Conservation (phyloP, 108 stramenopile genomes). For the Pseudonitzschia delicatissima region DNA sequence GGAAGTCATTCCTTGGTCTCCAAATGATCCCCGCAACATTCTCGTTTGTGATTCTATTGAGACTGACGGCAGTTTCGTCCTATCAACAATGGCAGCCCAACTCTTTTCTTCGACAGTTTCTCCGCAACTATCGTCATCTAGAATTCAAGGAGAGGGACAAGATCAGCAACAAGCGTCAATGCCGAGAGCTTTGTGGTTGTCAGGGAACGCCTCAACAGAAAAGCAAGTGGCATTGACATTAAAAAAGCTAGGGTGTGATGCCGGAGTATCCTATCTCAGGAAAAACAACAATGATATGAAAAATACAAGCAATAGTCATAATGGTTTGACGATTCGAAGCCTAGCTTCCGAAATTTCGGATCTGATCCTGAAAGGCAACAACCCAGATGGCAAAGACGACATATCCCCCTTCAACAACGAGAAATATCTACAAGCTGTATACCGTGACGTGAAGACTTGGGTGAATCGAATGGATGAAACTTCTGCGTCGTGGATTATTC, state of each 20-base stretch:
- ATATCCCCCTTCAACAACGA: slow-evolving; percentile 20
- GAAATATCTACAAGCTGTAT: slow-evolving; percentile 29
- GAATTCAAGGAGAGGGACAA: not conserved
- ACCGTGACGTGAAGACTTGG: slow-evolving; percentile 32
- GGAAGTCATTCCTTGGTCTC: slow-evolving; percentile 39
- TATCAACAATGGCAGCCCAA: slow-evolving; percentile 31
- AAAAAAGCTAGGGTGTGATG: slow-evolving; percentile 44
- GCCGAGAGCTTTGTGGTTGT: slow-evolving; percentile 34
- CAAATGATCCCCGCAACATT: slow-evolving; percentile 23
- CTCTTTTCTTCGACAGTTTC: slow-evolving; percentile 12
- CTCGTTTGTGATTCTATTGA: slow-evolving; percentile 46
- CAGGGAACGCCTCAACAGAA: slow-evolving; percentile 27
- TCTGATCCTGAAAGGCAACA: not conserved
- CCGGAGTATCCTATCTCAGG: slow-evolving; percentile 21
- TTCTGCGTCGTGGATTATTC: slow-evolving; percentile 35
- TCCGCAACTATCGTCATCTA: not conserved
- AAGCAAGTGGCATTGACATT: slow-evolving; percentile 28
- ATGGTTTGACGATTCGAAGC: slow-evolving; percentile 16
- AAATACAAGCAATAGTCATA: not conserved
- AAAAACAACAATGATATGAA: not conserved
- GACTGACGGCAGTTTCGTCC: slow-evolving; percentile 45
- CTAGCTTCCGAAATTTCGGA: slow-evolving; percentile 24
- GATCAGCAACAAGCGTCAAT: not conserved
- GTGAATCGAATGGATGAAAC: not conserved
- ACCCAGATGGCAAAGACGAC: not conserved